phyloP scores from a whole-genome alignment of 257 asterid species.

The Penstemon newberryi region DNA sequence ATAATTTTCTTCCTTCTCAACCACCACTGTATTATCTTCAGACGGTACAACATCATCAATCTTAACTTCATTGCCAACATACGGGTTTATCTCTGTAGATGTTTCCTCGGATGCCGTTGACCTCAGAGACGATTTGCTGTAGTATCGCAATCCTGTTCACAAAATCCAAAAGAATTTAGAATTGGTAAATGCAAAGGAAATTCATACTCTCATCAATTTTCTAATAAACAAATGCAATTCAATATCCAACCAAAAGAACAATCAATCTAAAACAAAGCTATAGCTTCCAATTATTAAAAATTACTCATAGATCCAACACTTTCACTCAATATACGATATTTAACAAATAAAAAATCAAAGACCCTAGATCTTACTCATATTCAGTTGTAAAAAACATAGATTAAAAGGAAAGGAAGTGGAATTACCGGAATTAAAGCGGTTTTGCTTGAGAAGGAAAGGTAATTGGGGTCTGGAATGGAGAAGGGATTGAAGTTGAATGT shows the following conservation, averaged over 20 bases:
- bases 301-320: no score
- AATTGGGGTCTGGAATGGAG: constrained; percentile 18
- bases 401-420: neutral
- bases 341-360: neutral
- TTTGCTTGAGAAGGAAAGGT: constrained; percentile 25
- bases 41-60: neutral
- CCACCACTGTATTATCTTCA: neutral
- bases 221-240: no score
- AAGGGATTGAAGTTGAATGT: constrained; percentile 19
- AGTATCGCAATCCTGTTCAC: constrained; percentile 32
- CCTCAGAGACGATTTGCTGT: constrained; percentile 29
- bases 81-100: constrained; percentile 26
- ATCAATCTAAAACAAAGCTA: no score
- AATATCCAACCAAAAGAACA: no score
- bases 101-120: constrained; percentile 34
- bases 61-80: constrained; percentile 18
- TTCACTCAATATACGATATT: neutral
- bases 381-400: neutral
- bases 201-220: no score
- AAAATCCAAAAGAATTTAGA: neutral
- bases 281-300: no score
- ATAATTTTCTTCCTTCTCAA: constrained; percentile 27
- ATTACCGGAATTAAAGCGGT: constrained; percentile 28
- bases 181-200: no score
- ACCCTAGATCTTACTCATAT: constrained; percentile 2